Evolutionary conservation across 495 filamentous ascomycete species (phyloP), one percentile per base, ranked within the genome.

Genomic region (Penicillium simplicissimum): DNA sequence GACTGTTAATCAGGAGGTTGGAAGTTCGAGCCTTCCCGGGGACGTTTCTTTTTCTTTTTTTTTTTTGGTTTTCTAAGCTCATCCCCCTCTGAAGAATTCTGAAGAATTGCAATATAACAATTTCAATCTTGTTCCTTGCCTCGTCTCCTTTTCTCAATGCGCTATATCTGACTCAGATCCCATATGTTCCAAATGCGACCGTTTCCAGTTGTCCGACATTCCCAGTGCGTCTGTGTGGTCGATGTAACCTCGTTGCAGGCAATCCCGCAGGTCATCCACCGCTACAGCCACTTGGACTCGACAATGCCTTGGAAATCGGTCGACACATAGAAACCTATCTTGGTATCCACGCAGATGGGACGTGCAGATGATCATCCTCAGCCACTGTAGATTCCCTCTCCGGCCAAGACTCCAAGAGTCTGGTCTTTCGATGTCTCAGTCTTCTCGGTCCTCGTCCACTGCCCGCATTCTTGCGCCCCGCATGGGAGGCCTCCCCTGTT

Each of bases 1-100:
- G 76, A 79, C 76, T 79, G 76, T 79, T 79, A 79, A 79, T 79
- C 76, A 68, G 69, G 75, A 79, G 76, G 76, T 79, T 79, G 76
- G 76, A 73, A 76, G 76, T 76, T 78, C 76, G 69, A 78, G 76
- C 76, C 76, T 73, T 75, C 70, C 76, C 76, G 76, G 72, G 70
- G 66, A 71, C 70, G 70, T 34, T 63, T 52, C 8, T 65, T 68
- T 72, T 28, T 11, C 47, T 34, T 34, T 57, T 17, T 8, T 25
- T 25, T 25, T 25, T 25, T 25, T n/a, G n/a, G n/a, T 25, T 25
- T 25, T 25, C 3, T 25, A 1, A 25, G 23, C 23, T 3, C 23
- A 25, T 25, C 23, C 23, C 3, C 23, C 23, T 25, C 23, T 25
- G 23, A 25, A 25, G 23, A 25, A 25, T 25, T n/a, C n/a, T n/a